Evolutionary conservation across 2,329 filamentous ascomycete genomes (phyloP), one percentile per base, ranked within the genome.

Genomic region (Macrophomina tecta): DNA sequence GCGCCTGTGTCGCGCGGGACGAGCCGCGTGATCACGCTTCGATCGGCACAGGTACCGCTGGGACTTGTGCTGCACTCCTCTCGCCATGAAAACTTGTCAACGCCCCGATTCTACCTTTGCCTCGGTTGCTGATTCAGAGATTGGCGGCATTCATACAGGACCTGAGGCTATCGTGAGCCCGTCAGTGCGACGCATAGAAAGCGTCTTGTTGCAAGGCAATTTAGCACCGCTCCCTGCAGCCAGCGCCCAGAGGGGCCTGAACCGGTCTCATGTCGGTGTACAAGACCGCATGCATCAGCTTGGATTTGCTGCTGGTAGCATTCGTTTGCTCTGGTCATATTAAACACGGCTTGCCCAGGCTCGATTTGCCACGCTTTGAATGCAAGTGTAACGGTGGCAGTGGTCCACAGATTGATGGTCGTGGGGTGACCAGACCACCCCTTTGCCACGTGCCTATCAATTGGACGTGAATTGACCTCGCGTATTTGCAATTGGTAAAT

Each of bases 21-120:
- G 56, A 55, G 52, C 53, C 58, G 58, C 58, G 58, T 45, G 58
- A 62, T 62, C 58, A 49, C 58, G 42, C 58, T 36, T 32, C 40
- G 30, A 34, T 48, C 42, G 58, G 42, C 58, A n/a, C 45, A 49
- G 58, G 45, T 61, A 32, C 58, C 42, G 42, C 23, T 40, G 9
- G 32, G 32, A 4, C 16, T 5, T n/a, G 5, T 34, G 12, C 28
- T 23, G 23, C 23, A 23, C 23, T 48, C 36, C 23, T 48, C 36
- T 14, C 32, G 8, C 42, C 7, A 12, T 16, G 23, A 38, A 18
- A 18, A 8, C 32, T 38, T 23, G 23, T 23, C 16, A 16, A 16
- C 28, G 12, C 12, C 32, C 11, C 9, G 4, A 5, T 16, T 12
- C 4, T 30, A 34, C 23, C 14, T 11, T 36, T 36, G 7, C 18